A percentile compares a stretch with the other conserved stretches of the same genome.
phyloP scores from a whole-genome alignment of 148 eudicot genomes.

The Cornus controversa region DNA sequence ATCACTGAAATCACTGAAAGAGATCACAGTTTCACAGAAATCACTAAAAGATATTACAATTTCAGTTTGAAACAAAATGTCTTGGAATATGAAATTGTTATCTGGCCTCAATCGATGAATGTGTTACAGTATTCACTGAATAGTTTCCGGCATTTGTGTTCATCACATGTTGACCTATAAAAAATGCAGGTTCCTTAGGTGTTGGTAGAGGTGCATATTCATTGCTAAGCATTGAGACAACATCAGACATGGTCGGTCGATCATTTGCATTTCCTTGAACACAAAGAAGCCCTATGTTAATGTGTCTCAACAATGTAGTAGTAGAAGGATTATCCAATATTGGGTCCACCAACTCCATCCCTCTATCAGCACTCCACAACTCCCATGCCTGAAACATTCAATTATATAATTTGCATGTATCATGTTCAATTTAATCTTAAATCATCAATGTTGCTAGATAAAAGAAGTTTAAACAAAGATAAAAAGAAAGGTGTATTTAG shows the following conservation, averaged over 20 bases:
- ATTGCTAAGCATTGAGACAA: constrained; percentile 13
- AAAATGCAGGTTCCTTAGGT: constrained; percentile 19
- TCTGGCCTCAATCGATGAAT: constrained; percentile 11
- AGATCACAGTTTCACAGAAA: too few species aligned
- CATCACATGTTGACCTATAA: not conserved
- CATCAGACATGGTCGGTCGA: constrained; percentile 13
- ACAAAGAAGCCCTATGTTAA: constrained; percentile 21
- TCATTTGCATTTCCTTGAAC: constrained; percentile 18
- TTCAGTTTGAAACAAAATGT: not conserved
- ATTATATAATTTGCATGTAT: not conserved
- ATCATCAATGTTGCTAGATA: not conserved
- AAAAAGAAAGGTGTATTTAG: not conserved
- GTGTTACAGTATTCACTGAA: constrained; percentile 3
- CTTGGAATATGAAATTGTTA: not conserved
- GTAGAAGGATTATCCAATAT: not conserved
- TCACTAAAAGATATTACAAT: too few species aligned
- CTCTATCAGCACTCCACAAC: constrained; percentile 8
- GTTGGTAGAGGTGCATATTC: not conserved
- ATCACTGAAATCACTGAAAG: too few species aligned
- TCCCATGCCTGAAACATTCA: constrained; percentile 17
- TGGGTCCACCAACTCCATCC: constrained; percentile 13
- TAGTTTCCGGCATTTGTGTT: constrained; percentile 9
- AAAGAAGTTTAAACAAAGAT: not conserved
- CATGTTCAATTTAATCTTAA: too few species aligned
- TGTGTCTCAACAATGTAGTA: not conserved